Base-by-base conservation (phyloP, 352 stramenopile genomes). In the Elongisporangium senticosum region DNA sequence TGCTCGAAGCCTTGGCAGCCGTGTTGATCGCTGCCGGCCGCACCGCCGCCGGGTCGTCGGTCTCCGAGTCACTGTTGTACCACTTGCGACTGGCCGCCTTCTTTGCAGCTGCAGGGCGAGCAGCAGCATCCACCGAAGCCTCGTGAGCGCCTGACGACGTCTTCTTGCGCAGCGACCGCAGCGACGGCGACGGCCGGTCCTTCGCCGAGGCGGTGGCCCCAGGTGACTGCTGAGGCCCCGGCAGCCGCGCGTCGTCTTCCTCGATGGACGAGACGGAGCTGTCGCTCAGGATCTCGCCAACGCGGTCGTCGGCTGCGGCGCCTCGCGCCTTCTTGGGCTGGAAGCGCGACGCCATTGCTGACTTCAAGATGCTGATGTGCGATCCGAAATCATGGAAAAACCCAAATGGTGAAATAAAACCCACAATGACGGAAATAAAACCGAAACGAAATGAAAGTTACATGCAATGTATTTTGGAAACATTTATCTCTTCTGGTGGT, bases 281-380 rank as follows among this genome's bases (percentile, higher is more conserved):
- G 61, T 89, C 77, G 58, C 75, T 85, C 52, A 86, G 58, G 63
- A 87, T 80, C 51, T 87, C 75, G 7, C 71, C 75, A 15, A 87
- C 64, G 15, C 74, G 69, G 52, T 72, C 57, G 22, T 77, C 64
- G 8, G 58, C 55, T 13, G 28, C 60, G 21, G 26, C 17, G 37
- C 60, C 49, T 22, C 23, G 40, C 53, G 56, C 49, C 60, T 53
- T 21, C 28, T 63, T 58, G 53, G 59, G 68, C 53, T 62, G 68
- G 66, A 80, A 77, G 33, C 72, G 68, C 56, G 72, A 24, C 33
- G 39, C 39, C 17, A 58, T 51, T 40, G 51, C 2, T 2, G 11
- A 17, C 33, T 43, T 43, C 33, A 43, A 43, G 33, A 43, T 43
- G 11, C 2, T 43, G 13, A 43, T 17, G 10, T 5, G 33, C 33